Evolutionary conservation across 108 stramenopile species (phyloP).

Genomic region (Fragilaria crotonensis): DNA sequence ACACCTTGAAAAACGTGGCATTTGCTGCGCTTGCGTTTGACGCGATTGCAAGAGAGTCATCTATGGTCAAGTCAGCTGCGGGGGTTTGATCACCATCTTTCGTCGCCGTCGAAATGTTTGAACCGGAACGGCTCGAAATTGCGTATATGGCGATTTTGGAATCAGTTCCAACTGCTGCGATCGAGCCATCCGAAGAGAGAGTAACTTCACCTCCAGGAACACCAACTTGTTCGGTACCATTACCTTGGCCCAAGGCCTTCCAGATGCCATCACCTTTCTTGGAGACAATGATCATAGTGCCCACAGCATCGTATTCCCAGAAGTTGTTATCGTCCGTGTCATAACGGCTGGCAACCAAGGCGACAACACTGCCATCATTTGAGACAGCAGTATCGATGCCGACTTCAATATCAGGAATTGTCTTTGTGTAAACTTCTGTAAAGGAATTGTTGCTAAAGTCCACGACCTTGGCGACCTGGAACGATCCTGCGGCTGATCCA

Average conservation of each 20-base stretch:
- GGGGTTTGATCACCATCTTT: slow-evolving; percentile 1
- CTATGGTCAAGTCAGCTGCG: not conserved
- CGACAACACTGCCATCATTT: slow-evolving; percentile 6
- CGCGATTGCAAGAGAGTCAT: not conserved
- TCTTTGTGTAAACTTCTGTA: not conserved
- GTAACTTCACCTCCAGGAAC: not conserved
- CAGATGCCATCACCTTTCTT: slow-evolving; percentile 2
- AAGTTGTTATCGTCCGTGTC: slow-evolving; percentile 5
- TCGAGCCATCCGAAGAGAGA: slow-evolving; percentile 1
- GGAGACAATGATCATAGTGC: slow-evolving; percentile 3
- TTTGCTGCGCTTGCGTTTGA: not conserved
- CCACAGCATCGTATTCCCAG: slow-evolving; percentile 2
- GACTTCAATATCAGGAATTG: not conserved
- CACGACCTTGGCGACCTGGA: not conserved
- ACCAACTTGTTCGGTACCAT: not conserved
- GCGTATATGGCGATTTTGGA: not conserved
- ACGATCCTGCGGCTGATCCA: not conserved
- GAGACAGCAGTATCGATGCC: slow-evolving; percentile 2
- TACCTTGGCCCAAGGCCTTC: slow-evolving; percentile 1
- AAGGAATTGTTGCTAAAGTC: not conserved
- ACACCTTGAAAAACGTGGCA: not conserved
- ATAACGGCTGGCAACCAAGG: not conserved
- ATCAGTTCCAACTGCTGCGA: slow-evolving; percentile 8
- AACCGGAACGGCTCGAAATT: not conserved
- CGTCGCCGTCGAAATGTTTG: not conserved